Base-by-base conservation (phyloP, 306 rosid genomes). In the Potentilla sterilis region DNA sequence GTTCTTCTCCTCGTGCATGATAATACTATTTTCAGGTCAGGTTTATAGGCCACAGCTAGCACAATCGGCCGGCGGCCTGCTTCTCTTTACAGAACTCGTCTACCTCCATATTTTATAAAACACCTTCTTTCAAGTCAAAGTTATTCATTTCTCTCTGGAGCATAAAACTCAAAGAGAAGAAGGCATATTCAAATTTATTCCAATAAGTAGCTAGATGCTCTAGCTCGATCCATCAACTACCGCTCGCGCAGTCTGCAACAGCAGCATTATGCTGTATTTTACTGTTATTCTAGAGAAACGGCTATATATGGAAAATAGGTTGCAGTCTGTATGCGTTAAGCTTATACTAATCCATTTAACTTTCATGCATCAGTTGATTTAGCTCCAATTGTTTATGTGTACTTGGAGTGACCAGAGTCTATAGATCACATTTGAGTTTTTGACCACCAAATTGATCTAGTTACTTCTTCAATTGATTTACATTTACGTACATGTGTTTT, bases 211-310 rank as follows among this genome's bases (percentile, higher is more conserved):
- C n/a, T n/a, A n/a, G 75, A n/a, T 71, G 75, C 22, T 46, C 43
- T n/a, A n/a, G n/a, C n/a, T n/a, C n/a, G n/a, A n/a, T 71, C 48
- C 75, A 38, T 52, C 75, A 71, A 37, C 49, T 18, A 51, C 58
- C 5, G 2, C 22, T 9, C 16, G 19, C 7, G 28, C 5, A 49
- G 55, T 16, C 55, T 51, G 64, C 75, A 71, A 37, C 64, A 49
- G 28, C 75, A 49, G 6, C 65, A 19, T 11, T 43, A 71, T 2
- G 54, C 18, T 0, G 54, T 70, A 28, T 28, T 28, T 28, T 28
- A 28, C 28, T 28, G 28, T 28, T 28, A 28, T 28, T 28, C 28
- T 28, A 28, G 28, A 28, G 28, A 28, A 28, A 28, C 28, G 28
- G 28, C 28, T 28, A 28, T 28, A 0, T 28, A 28, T 28, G 28